Evolutionary conservation across 108 stramenopile genomes (phyloP), one percentile per base, ranked within the genome.

Genomic region (Nitzschia sp.): DNA sequence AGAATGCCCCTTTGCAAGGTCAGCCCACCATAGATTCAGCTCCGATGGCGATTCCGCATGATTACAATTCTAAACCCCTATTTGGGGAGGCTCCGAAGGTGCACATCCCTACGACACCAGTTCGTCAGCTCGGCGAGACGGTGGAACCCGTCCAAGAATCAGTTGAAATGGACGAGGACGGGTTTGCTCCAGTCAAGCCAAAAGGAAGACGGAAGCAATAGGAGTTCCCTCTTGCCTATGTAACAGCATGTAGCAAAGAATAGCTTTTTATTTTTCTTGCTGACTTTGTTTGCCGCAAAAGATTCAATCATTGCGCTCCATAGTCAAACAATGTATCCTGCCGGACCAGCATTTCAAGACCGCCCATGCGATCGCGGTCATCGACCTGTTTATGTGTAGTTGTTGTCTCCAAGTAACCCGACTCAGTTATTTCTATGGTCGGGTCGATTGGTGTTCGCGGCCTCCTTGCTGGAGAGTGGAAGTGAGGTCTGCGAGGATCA

Each of bases 121-220:
- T 76, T 9, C 60, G 91, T 64, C 91, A 92, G 56, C 68, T 92
- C 15, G 91, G 91, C 3, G 86, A 88, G 54, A 26, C 80, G 9
- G 42, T 30, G 1, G 25, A 54, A 27, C 25, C 54, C 1, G 74
- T 48, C 32, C 79, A 82, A 26, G 86, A 76, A 45, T 74, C 75
- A 46, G 72, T 81, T 0, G 77, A 76, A 58, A 54, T 87, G 24
- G 91, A 92, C 53, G 91, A 92, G 36, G 91, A 89, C 54, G 87
- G 87, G 13, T 89, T 89, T 75, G 82, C 91, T 58, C 32, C 70
- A 36, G 88, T 89, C 0, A 68, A 76, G 46, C 33, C 59, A 33
- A 68, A 68, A 36, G 55, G 46, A 19, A 54, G 59, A 19, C 63
- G 64, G 63, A 53, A 60, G 35, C 38, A 38, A 72, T 51, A 55